Conservation (phyloP, 1,284 basidiomycete genomes). For the Austroboletus niveus region DNA sequence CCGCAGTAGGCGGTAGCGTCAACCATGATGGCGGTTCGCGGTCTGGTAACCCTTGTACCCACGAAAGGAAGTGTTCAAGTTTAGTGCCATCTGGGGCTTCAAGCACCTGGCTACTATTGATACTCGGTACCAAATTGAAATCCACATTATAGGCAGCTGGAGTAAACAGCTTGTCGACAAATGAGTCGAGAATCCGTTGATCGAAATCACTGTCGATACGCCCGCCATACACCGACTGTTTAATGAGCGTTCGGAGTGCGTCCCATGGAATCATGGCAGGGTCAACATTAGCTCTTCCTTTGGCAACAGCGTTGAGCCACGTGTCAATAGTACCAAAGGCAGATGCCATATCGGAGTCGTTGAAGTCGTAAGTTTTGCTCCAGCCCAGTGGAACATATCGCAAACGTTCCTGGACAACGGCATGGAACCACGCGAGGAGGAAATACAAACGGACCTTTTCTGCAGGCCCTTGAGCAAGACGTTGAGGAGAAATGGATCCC, state of each 20-base stretch:
- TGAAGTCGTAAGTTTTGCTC: slow-evolving; percentile 96
- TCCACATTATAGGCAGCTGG: slow-evolving; percentile 87
- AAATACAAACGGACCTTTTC: slow-evolving; percentile 92
- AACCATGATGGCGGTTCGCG: slow-evolving; percentile 92
- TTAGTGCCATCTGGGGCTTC: slow-evolving; percentile 87
- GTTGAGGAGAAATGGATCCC: slow-evolving; percentile 69
- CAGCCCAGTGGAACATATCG: slow-evolving; percentile 94
- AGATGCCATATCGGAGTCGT: slow-evolving; percentile 95
- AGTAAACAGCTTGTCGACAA: slow-evolving; percentile 88
- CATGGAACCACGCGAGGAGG: slow-evolving; percentile 98
- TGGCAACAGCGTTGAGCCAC: slow-evolving; percentile 80
- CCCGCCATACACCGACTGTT: slow-evolving; percentile 94
- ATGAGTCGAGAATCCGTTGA: slow-evolving; percentile 86
- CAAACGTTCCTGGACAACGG: slow-evolving; percentile 91
- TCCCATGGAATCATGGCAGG: slow-evolving; percentile 91
- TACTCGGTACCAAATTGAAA: slow-evolving; percentile 80
- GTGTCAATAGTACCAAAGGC: slow-evolving; percentile 89
- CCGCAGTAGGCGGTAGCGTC: slow-evolving; percentile 86
- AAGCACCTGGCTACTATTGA: slow-evolving; percentile 58
- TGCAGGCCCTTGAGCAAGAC: slow-evolving; percentile 77
- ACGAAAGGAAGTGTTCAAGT: slow-evolving; percentile 84
- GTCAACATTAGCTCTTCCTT: slow-evolving; percentile 88
- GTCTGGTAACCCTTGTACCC: slow-evolving; percentile 86
- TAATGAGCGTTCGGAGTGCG: slow-evolving; percentile 85
- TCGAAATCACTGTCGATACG: slow-evolving; percentile 93